Base-by-base conservation (phyloP, 495 filamentous ascomycete genomes). In the Aspergillus ostianus region DNA sequence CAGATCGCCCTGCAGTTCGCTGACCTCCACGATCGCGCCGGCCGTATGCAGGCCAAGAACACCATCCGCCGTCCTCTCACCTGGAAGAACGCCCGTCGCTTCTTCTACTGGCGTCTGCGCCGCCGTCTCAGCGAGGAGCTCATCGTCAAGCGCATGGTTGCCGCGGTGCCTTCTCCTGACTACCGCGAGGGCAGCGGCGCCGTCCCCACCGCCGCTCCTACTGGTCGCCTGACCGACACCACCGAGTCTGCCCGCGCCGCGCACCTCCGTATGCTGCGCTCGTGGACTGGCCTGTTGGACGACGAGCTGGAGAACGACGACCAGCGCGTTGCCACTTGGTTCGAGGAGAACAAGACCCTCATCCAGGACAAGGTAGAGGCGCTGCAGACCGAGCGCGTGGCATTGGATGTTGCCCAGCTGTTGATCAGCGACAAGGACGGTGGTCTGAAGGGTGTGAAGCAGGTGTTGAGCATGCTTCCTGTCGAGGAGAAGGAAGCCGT, bases 41-140 rank as follows among this genome's bases (percentile, higher is more conserved):
- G 94, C 54, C 90, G 94, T 75, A 98, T 98, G 94, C 82, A 95
- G 74, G 94, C 94, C 73, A 98, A 98, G 86, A 88, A 91, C 58
- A 87, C 88, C 63, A 97, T 98, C 69, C 91, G 95, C 55, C 81
- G 85, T 60, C 77, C 88, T 2, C 82, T 98, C 18, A 81, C 85
- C 69, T 98, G 93, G 95, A 82, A 85, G 71, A 86, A 97, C 61
- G 88, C 93, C 50, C 87, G 94, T 63, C 91, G 95, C 70, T 98
- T 97, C 90, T 98, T 98, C 86, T 98, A 97, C 87, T 98, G 94
- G 94, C 93, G 94, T 81, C 88, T 96, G 56, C 93, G 94, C 73
- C 90, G 94, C 73, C 85, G 95, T 77, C 82, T 98, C 67, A 97
- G 95, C 76, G 94, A 98, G 77, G 93, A 98, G 76, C 89, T 90